phyloP scores from a whole-genome alignment of 257 asterid species.

The Scutellaria galericulata region DNA sequence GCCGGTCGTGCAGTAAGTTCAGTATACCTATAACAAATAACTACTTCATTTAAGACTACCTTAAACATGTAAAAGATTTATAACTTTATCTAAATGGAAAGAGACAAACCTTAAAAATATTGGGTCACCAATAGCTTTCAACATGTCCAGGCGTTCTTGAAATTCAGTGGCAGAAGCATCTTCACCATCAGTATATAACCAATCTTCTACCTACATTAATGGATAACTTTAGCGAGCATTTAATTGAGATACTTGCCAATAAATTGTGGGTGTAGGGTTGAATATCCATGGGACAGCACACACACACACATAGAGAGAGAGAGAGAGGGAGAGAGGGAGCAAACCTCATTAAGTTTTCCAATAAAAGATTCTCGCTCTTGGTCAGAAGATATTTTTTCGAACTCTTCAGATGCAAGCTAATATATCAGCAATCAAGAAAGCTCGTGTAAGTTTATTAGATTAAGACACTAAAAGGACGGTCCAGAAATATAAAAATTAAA shows the following conservation, averaged over 20 bases:
- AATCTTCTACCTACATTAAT: conserved; percentile 82
- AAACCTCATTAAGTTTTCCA: conserved; percentile 92
- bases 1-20: conserved; percentile 95
- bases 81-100: conserved; percentile 29
- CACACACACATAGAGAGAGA: not conserved
- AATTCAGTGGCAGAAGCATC: conserved; percentile 95
- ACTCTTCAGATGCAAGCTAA: conserved; percentile 88
- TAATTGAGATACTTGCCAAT: conserved; percentile 29
- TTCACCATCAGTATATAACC: conserved; percentile 99
- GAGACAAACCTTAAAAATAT: conserved; percentile 78
- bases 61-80: conserved; percentile 18
- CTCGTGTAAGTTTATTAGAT: conserved; percentile 23
- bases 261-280: not conserved
- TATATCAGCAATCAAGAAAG: conserved; percentile 32
- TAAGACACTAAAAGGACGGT: not conserved
- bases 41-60: conserved; percentile 31
- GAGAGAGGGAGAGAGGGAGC: conserved; percentile 38
- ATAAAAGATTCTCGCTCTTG: conserved; percentile 80
- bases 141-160: conserved; percentile 72
- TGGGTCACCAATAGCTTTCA: conserved; percentile 93
- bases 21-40: conserved; percentile 55
- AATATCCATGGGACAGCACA: conserved; percentile 11
- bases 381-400: conserved; percentile 70
- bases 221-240: conserved; percentile 21
- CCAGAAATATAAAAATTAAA: conserved; percentile 24